Base-by-base conservation (phyloP, 352 stramenopile species). In the Globisporangium megalacanthum region DNA sequence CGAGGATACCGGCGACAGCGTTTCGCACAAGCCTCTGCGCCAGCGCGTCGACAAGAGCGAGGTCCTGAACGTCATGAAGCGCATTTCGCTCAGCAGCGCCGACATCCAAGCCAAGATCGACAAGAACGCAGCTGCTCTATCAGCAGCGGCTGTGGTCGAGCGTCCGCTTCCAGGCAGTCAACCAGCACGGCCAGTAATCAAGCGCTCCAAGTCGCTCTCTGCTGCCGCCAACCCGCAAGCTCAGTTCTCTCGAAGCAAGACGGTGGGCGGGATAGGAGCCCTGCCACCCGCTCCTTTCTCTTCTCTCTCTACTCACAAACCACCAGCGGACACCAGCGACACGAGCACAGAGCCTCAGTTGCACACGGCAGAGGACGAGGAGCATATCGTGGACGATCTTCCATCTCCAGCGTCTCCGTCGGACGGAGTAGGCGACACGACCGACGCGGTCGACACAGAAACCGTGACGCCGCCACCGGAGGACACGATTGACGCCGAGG, bases 41-140 rank as follows among this genome's bases (percentile, higher is more conserved):
- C 44, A 0, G 19, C 15, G 55, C 15, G 41, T 49, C 13, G 29
- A 51, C 49, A 52, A 58, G 4, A 19, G 33, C 20, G 57, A 58
- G 3, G 39, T 52, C 6, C 22, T 33, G 47, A 50, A 62, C 37
- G 49, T 62, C 13, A 62, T 62, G 57, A 62, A 58, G 29, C 46
- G 55, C 35, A 55, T 61, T 10, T 61, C 47, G 22, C 46, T 42
- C 10, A 61, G 55, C 25, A 54, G 57, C 49, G 10, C 41, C 19
- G 49, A 54, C 20, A 62, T 62, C 31, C 57, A 57, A 37, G 57
- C 57, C 13, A 62, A 62, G 20, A 62, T 62, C 49, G 14, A 62
- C 33, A 51, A 56, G 41, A 56, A 56, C 37, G 37, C 56, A 9
- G 48, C 35, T 6, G 14, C 51, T 2, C 19, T 54, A 8, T 29